Base-by-base conservation (phyloP, 2,329 filamentous ascomycete species). In the Colletotrichum limetticola region DNA sequence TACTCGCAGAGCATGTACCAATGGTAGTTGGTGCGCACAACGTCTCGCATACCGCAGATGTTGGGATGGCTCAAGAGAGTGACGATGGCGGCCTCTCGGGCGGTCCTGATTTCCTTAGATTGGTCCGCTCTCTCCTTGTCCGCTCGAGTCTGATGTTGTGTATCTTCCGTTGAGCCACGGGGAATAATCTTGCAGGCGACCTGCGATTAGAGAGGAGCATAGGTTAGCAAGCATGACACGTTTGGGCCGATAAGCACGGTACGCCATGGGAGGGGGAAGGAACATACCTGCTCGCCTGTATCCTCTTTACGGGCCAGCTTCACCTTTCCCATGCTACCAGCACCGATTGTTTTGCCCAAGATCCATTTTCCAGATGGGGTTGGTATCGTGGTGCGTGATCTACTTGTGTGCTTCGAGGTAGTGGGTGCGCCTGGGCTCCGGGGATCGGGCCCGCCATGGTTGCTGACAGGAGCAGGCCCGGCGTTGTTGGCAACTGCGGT, bases 1-100 rank as follows among this genome's bases (percentile, higher is more conserved):
- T 97, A 98, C 85, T 99, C 97, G 80, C 98, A 99, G 64, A 99
- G 91, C 97, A 99, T 99, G 84, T 99, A 99, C 97, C 97, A 99
- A 83, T 99, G 97, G 82, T 98, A 97, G 79, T 97, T 96, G 63
- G 97, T 98, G 71, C 95, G 93, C 69, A 98, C 93, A 30, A 98
- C 95, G 84, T 99, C 97, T 76, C 95, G 92, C 89, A 99, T 94
- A 72, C 94, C 95, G 82, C 97, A 98, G 71, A 99, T 97, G 80
- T 98, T 97, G 16, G 96, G 97, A 79, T 98, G 97, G 79, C 95
- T 95, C 70, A 98, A 90, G 60, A 99, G 91, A 30, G 94, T 97
- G 75, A 98, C 96, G 79, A 99, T 98, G 77, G 97, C 97, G 55
- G 97, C 96, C 83, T 99, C 97, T 79, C 97, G 91, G 53, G 96